Conservation (phyloP, 176 grass and related monocot species). For the Triticum aestivum region IWGSC_CS_RefSeq_v2.1 NC_057795.1:139203809-139204308, state of each 20-base stretch:
- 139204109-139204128: constrained; percentile 43
- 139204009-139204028: constrained; percentile 39
- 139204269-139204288: background rate
- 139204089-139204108: constrained; percentile 36
- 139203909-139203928: constrained; percentile 40
- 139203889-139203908: constrained; percentile 42
- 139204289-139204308: background rate
- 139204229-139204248: too few species aligned
- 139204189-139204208: constrained; percentile 12
- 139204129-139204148: constrained; percentile 44
- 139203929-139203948: background rate
- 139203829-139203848: constrained; percentile 36
- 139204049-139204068: constrained; percentile 32
- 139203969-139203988: background rate
- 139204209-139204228: background rate
- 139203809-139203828: constrained; percentile 40
- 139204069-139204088: constrained; percentile 40
- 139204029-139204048: constrained; percentile 31
- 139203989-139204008: background rate
- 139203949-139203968: background rate
- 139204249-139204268: too few species aligned
- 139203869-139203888: constrained; percentile 45
- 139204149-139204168: constrained; percentile 10
- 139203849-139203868: constrained; percentile 66
- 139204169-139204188: constrained; percentile 23